phyloP scores from a whole-genome alignment of 257 asterid genomes.

The Leptodermis oblonga region DNA sequence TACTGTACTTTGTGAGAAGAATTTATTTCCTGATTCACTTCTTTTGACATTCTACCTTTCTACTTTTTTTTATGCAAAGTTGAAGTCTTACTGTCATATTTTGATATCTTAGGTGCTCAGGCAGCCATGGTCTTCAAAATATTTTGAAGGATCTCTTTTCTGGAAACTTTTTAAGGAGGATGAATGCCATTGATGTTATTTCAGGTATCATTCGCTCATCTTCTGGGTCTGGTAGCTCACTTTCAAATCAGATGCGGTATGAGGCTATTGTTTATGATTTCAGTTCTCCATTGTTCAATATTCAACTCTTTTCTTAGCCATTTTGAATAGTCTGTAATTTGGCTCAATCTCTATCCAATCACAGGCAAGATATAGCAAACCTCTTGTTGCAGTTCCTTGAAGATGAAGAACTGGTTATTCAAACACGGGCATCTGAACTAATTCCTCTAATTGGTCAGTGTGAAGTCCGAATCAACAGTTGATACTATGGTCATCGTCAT shows the following conservation, averaged over 20 bases:
- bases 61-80: slow-evolving; percentile 8
- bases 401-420: slow-evolving; percentile 57
- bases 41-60: slow-evolving; percentile 16
- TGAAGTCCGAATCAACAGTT: no score
- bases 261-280: slow-evolving; percentile 11
- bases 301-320: slow-evolving; percentile 7
- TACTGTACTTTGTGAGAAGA: slow-evolving; percentile 65
- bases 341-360: no score
- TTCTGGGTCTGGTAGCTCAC: slow-evolving; percentile 41
- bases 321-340: slow-evolving; percentile 3
- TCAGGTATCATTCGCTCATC: slow-evolving; percentile 56
- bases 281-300: no score
- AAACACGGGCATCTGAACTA: slow-evolving; percentile 48
- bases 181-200: slow-evolving; percentile 71
- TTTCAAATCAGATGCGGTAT: slow-evolving; percentile 52
- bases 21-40: slow-evolving; percentile 12
- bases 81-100: slow-evolving; percentile 18
- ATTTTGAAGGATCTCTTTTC: slow-evolving; percentile 54
- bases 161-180: slow-evolving; percentile 53
- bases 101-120: slow-evolving; percentile 58
- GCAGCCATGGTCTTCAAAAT: slow-evolving; percentile 49
- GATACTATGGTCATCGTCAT: background rate
- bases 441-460: slow-evolving; percentile 70
- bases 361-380: slow-evolving; percentile 72
- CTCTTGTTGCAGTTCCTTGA: slow-evolving; percentile 62